These are phyloP conservation scores for Adansonia madagascariensis DNA, from an alignment of 441 rosid genomes.

Conservation along the genomic window DNA sequence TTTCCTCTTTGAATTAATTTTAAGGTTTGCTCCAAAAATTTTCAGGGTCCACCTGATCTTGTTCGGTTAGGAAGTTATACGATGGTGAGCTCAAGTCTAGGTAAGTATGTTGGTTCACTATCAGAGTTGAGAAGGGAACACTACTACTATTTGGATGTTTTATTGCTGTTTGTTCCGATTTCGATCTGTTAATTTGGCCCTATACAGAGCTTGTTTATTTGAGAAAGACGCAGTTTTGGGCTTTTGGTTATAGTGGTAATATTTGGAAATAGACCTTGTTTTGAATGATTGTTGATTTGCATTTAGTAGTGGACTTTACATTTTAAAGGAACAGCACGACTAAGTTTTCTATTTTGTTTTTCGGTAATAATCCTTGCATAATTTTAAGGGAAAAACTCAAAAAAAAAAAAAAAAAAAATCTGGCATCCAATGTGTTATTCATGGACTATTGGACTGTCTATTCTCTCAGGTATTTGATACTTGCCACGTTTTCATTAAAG, in stretches of 20 bases:
- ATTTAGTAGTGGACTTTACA: constrained; percentile 7
- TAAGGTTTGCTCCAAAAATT: constrained; percentile 44
- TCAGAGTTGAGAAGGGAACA: constrained; percentile 22
- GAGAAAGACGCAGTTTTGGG: constrained; percentile 26
- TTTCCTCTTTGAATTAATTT: constrained; percentile 32
- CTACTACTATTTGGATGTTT: not conserved
- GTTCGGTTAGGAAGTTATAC: constrained; percentile 42
- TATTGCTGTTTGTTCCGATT: constrained; percentile 18
- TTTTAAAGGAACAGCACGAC: not conserved
- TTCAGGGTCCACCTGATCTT: constrained; percentile 53
- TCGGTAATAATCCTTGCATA: not conserved
- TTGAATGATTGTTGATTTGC: constrained; percentile 30
- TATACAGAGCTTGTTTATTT: constrained; percentile 24
- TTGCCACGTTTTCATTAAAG: not conserved
- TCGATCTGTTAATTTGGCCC: constrained; percentile 19
- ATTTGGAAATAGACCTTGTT: constrained; percentile 21
- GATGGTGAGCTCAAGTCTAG: constrained; percentile 33
- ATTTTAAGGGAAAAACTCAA: not conserved
- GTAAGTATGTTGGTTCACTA: constrained; percentile 34
- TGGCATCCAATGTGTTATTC: not conserved
- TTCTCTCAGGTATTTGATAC: not conserved
- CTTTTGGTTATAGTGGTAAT: constrained; percentile 7
- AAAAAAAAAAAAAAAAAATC: no score
- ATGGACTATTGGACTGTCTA: not conserved
- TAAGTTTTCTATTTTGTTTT: not conserved